A percentile compares a stretch with the other conserved stretches of the same genome.
Evolutionary conservation across 129 eudicot species (phyloP).

Genomic region (Flaveria bidentis): DNA sequence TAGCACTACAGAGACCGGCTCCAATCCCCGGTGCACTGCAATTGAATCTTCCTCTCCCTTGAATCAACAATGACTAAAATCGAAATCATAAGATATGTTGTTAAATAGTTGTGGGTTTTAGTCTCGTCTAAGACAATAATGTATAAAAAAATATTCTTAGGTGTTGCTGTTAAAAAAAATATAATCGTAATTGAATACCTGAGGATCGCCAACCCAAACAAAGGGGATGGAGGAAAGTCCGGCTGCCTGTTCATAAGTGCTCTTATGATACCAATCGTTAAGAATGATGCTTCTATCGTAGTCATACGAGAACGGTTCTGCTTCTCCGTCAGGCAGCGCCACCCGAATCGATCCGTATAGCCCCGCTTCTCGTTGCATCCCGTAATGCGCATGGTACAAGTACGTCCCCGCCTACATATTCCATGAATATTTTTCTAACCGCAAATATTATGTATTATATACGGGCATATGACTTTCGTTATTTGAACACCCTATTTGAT

Average conservation of each 20-base stretch:
- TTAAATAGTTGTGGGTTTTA: no score
- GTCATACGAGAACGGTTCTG: conserved; percentile 74
- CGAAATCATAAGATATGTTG: no score
- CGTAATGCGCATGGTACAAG: conserved; percentile 91
- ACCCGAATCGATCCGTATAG: conserved; percentile 77
- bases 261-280: conserved; percentile 84
- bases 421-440: not conserved
- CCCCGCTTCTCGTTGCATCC: conserved; percentile 88
- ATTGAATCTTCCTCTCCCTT: conserved; percentile 75
- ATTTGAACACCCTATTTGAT: no score
- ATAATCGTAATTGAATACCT: conserved; percentile 38
- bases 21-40: conserved; percentile 47
- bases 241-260: conserved; percentile 63
- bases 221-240: conserved; percentile 75
- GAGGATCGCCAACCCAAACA: conserved; percentile 90
- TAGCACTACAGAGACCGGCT: conserved; percentile 45
- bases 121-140: no score
- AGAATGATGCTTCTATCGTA: conserved; percentile 68
- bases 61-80: conserved; percentile 75
- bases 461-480: no score
- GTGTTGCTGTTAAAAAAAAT: no score
- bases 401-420: conserved; percentile 77
- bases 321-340: conserved; percentile 48
- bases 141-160: no score
- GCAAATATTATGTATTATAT: no score